phyloP scores from a whole-genome alignment of 495 filamentous ascomycete species.

The Lepraria neglecta region DNA sequence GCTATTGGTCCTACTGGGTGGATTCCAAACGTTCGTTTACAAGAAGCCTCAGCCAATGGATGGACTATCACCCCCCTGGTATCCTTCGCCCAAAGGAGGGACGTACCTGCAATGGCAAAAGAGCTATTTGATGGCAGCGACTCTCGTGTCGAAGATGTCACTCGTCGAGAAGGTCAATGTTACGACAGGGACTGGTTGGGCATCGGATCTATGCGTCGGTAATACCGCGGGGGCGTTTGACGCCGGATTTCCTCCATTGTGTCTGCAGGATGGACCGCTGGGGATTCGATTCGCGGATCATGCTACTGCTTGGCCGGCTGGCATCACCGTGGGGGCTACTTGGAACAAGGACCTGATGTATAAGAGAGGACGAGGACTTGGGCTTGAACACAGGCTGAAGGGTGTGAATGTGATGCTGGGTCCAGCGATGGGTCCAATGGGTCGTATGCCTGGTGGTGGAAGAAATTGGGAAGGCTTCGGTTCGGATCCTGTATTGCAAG shows the following conservation, averaged over 20 bases:
- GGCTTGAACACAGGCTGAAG: slow-evolving; percentile 59
- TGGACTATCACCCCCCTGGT: slow-evolving; percentile 63
- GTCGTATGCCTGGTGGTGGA: slow-evolving; percentile 77
- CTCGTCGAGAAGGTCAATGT: slow-evolving; percentile 90
- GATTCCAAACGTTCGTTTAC: slow-evolving; percentile 7
- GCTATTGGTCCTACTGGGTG: slow-evolving; percentile 14
- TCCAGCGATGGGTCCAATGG: slow-evolving; percentile 69
- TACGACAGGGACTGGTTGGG: slow-evolving; percentile 88
- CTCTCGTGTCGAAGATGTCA: slow-evolving; percentile 74
- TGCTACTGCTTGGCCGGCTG: slow-evolving; percentile 75
- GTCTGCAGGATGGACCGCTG: slow-evolving; percentile 85
- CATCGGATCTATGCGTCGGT: slow-evolving; percentile 83
- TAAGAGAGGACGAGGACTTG: slow-evolving; percentile 60
- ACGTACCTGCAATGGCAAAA: slow-evolving; percentile 63
- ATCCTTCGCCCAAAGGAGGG: slow-evolving; percentile 78
- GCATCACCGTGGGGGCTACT: slow-evolving; percentile 76
- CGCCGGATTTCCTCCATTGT: slow-evolving; percentile 76
- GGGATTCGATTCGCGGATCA: slow-evolving; percentile 72
- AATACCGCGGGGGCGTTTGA: slow-evolving; percentile 69
- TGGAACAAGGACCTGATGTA: slow-evolving; percentile 82
- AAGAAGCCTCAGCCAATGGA: slow-evolving; percentile 18
- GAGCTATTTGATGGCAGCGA: slow-evolving; percentile 74
- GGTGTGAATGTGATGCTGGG: slow-evolving; percentile 74
- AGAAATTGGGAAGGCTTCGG: slow-evolving; percentile 90
- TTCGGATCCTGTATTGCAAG: slow-evolving; percentile 68